Percentiles rank a stretch among this genome's conserved stretches.
phyloP scores from a whole-genome alignment of 805 yeast genomes.

The Danielia oregonensis region DNA sequence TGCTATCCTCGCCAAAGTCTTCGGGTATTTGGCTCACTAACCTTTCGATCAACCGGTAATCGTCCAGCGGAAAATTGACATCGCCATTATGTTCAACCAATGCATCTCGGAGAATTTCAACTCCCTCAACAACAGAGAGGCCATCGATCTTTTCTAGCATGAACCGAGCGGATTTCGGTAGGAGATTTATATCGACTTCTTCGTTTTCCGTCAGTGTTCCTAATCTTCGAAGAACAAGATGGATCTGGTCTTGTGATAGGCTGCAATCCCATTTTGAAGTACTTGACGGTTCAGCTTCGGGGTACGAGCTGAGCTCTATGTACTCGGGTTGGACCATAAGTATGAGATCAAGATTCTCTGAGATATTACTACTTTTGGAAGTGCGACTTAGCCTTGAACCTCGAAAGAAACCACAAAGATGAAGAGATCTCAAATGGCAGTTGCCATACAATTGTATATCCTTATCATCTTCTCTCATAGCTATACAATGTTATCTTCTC shows the following conservation, averaged over 20 bases:
- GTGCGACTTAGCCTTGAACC: too few relatives aligned
- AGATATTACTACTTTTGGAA: too few relatives aligned
- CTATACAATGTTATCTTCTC: too few relatives aligned
- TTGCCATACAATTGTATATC: too few relatives aligned
- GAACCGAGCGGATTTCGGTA: constrained; percentile 10
- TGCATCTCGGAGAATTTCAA: constrained; percentile 31
- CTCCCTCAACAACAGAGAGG: constrained; percentile 21
- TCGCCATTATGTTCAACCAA: constrained; percentile 30
- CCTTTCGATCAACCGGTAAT: constrained; percentile 22
- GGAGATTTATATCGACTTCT: constrained; percentile 2
- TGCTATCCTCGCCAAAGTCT: constrained; percentile 6
- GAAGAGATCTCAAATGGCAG: too few relatives aligned
- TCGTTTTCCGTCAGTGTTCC: constrained; percentile 8
- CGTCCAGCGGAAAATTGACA: constrained; percentile 30
- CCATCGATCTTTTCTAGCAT: constrained; percentile 30
- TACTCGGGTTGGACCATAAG: constrained; percentile 1
- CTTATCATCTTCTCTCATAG: too few relatives aligned
- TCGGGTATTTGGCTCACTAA: constrained; percentile 17
- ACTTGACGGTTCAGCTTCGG: neutral
- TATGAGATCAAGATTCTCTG: too few relatives aligned
- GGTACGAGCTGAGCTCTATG: constrained; percentile 2
- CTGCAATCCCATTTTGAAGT: neutral
- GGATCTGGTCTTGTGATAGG: constrained; percentile 4
- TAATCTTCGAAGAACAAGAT: constrained; percentile 8
- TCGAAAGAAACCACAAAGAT: too few relatives aligned